Conservation (phyloP, 768 basidiomycete species). For the Suillus weaverae region DNA sequence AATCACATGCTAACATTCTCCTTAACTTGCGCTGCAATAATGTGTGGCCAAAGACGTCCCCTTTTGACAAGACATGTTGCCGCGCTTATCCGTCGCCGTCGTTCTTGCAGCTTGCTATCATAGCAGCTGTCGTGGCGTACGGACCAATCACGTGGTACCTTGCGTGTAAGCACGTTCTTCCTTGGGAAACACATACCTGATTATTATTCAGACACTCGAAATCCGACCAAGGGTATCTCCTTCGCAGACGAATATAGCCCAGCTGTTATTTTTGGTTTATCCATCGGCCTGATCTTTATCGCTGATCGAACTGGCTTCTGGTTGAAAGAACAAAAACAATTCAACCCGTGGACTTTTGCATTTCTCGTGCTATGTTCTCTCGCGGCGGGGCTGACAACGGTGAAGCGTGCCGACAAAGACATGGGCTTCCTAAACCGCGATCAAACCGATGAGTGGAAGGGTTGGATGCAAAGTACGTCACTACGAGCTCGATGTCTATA, state of each 20-base stretch:
- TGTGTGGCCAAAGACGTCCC: slow-evolving; percentile 56
- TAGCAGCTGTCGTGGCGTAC: slow-evolving; percentile 47
- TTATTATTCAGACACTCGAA: slow-evolving; percentile 13
- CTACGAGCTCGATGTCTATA: neutral
- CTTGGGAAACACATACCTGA: slow-evolving; percentile 19
- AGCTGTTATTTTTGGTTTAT: slow-evolving; percentile 61
- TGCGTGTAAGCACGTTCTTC: slow-evolving; percentile 23
- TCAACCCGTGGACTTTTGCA: slow-evolving; percentile 65
- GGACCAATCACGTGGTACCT: slow-evolving; percentile 51
- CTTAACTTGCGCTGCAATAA: slow-evolving; percentile 84
- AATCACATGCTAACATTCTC: slow-evolving; percentile 73
- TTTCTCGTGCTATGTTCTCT: slow-evolving; percentile 57
- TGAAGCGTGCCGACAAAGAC: slow-evolving; percentile 77
- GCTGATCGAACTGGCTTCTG: slow-evolving; percentile 87
- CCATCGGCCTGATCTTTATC: slow-evolving; percentile 66
- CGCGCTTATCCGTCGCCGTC: slow-evolving; percentile 70
- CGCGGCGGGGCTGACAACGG: slow-evolving; percentile 57
- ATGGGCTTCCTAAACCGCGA: slow-evolving; percentile 87
- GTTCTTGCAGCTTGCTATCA: slow-evolving; percentile 51
- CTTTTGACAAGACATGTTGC: slow-evolving; percentile 80
- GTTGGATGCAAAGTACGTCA: slow-evolving; percentile 91
- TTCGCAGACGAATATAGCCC: slow-evolving; percentile 32
- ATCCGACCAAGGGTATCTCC: slow-evolving; percentile 15
- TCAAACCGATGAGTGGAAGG: slow-evolving; percentile 97
- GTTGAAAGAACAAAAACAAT: slow-evolving; percentile 89